Base-by-base conservation (phyloP, 176 grass and related monocot species). In the Echinochloa phyllopogon region DNA sequence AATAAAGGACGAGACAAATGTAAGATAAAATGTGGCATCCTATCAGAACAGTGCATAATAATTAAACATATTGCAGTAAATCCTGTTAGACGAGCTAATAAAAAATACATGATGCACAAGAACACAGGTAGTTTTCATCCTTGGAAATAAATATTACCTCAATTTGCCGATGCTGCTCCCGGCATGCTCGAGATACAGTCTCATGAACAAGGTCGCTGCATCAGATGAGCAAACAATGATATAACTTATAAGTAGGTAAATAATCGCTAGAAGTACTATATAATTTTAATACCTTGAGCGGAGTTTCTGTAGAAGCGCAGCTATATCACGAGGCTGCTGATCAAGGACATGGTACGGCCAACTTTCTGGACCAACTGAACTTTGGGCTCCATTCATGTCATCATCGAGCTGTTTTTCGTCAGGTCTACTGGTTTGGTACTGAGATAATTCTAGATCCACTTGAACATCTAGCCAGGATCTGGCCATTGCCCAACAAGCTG, bases 401-500 rank as follows among this genome's bases (percentile, higher is more conserved):
- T 95, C 93, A 75, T 90, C 95, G 57, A 90, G 84, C 44, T 79
- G 84, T 83, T 93, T 98, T 68, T 85, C 87, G 64, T 95, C 96
- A 44, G 56, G 61, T 85, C 93, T 86, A 78, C 72, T 86, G 81
- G 90, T 89, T 86, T 94, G 93, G 88, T 92, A 89, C 43, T 60
- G 85, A 77, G 93, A 77, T 83, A 98, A 89, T 75, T 90, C 87
- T 70, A 90, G 65, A 84, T 98, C 96, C 64, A 95, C 96, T 91
- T 95, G 91, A 65, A 94, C 89, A 90, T 92, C 91, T 69, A 98
- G 69, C 96, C 96, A 98, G 43, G 93, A 95, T 76, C 93, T 98
- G 61, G 90, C 89, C 85, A 98, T 95, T 83, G 89, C 91, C 96
- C 96, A 98, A 87, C 93, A 98, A 85, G 96, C 96, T 74, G 96